Conservation (phyloP, 2,329 filamentous ascomycete species). For the Akanthomyces muscarius region DNA sequence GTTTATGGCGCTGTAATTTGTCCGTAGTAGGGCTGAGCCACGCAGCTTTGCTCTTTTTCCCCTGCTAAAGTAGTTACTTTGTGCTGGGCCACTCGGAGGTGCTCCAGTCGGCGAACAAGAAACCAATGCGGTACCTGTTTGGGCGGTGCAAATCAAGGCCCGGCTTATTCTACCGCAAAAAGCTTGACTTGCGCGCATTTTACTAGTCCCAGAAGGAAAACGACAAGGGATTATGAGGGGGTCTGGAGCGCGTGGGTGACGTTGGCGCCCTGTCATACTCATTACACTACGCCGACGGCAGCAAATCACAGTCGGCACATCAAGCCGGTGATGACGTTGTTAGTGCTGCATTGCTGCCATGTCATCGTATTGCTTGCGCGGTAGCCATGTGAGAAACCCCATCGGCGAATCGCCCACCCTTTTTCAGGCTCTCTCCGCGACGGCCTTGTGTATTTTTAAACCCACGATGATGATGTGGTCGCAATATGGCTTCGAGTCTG, state of each 20-base stretch:
- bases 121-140: background rate
- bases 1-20: background rate
- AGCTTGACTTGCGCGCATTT: background rate
- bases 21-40: constrained; percentile 15
- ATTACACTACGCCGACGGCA: background rate
- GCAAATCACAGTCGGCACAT: background rate
- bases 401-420: constrained; percentile 8
- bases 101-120: background rate
- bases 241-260: background rate
- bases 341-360: background rate
- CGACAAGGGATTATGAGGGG: background rate
- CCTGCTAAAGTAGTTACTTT: too few species aligned
- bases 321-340: background rate
- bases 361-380: constrained; percentile 13
- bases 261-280: constrained; percentile 7
- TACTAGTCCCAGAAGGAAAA: constrained; percentile 9
- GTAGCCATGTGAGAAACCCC: constrained; percentile 2
- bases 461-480: background rate
- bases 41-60: background rate
- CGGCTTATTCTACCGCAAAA: constrained; percentile 5
- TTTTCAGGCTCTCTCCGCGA: background rate
- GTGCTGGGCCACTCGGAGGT: background rate
- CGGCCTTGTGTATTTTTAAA: constrained; percentile 1
- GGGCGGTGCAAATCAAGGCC: background rate
- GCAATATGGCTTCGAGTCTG: background rate